Conservation (phyloP, 371 early-diverging fungal species). For the Actinomortierella ambigua region DNA sequence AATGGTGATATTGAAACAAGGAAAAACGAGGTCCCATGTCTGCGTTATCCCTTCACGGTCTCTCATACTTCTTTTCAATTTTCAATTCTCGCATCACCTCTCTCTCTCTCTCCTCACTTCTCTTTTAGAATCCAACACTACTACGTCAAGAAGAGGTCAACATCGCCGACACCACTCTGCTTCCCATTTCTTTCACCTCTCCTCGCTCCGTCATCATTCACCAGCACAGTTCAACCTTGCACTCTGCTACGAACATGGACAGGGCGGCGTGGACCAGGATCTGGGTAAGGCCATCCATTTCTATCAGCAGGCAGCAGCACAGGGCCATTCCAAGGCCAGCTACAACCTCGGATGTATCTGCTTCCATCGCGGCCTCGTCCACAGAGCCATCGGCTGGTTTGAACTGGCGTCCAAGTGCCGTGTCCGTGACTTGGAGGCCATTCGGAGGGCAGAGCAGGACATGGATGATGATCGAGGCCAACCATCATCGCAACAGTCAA, state of each 20-base stretch:
- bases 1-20: too few species aligned
- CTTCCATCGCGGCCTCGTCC: slow-evolving; percentile 25
- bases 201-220: slow-evolving; percentile 36
- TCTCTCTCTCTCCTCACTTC: too few species aligned
- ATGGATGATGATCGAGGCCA: neutral
- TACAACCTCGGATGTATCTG: slow-evolving; percentile 39
- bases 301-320: slow-evolving; percentile 39
- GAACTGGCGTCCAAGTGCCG: slow-evolving; percentile 30
- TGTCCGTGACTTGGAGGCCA: slow-evolving; percentile 12
- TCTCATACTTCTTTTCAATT: too few species aligned
- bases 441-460: neutral
- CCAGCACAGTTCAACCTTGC: slow-evolving; percentile 42
- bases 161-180: slow-evolving; percentile 42
- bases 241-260: slow-evolving; percentile 35
- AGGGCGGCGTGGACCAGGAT: slow-evolving; percentile 34
- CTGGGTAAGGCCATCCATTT: slow-evolving; percentile 24
- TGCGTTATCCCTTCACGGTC: too few species aligned
- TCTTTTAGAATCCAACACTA: neutral
- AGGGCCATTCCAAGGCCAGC: slow-evolving; percentile 38
- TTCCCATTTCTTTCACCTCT: slow-evolving; percentile 40
- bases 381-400: slow-evolving; percentile 38
- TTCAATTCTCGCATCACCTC: too few species aligned
- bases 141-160: slow-evolving; percentile 5
- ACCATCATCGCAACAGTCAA: slow-evolving; percentile 1
- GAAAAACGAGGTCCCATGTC: too few species aligned